phyloP scores from a whole-genome alignment of 1,284 basidiomycete species.

The Marasmius fiardii region DNA sequence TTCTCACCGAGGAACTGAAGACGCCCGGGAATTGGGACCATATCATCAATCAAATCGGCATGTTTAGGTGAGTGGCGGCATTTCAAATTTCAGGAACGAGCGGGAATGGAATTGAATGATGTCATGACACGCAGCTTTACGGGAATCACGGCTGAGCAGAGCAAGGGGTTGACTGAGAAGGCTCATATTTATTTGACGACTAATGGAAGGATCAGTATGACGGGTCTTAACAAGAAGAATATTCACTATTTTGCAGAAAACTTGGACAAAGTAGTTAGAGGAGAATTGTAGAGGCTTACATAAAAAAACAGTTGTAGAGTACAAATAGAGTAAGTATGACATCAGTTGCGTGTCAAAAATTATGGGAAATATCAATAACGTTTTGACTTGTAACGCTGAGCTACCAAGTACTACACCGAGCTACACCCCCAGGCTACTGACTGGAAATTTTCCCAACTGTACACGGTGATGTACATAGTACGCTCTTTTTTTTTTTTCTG shows the following conservation, averaged over 20 bases:
- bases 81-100: background rate
- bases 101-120: slow-evolving; percentile 2
- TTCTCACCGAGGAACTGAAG: slow-evolving; percentile 81
- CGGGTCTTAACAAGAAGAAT: slow-evolving; percentile 76
- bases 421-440: too few relatives aligned
- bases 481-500: background rate
- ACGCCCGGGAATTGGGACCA: slow-evolving; percentile 94
- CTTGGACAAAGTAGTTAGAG: slow-evolving; percentile 72
- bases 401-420: too few relatives aligned
- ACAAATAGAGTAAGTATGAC: background rate
- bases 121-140: slow-evolving; percentile 59
- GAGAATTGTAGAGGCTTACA: slow-evolving; percentile 32
- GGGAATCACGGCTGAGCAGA: slow-evolving; percentile 68
- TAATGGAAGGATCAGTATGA: slow-evolving; percentile 89
- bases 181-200: slow-evolving; percentile 87
- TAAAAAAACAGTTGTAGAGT: too few relatives aligned
- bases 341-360: background rate
- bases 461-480: background rate
- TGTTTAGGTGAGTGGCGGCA: slow-evolving; percentile 71
- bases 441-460: too few relatives aligned
- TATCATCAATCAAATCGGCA: slow-evolving; percentile 87
- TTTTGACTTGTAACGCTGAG: too few relatives aligned
- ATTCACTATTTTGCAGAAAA: slow-evolving; percentile 73
- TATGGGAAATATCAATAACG: background rate
- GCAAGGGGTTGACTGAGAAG: slow-evolving; percentile 69